Evolutionary conservation across 2,329 filamentous ascomycete genomes (phyloP), one percentile per base, ranked within the genome.

Genomic region (Talaromyces sp.): DNA sequence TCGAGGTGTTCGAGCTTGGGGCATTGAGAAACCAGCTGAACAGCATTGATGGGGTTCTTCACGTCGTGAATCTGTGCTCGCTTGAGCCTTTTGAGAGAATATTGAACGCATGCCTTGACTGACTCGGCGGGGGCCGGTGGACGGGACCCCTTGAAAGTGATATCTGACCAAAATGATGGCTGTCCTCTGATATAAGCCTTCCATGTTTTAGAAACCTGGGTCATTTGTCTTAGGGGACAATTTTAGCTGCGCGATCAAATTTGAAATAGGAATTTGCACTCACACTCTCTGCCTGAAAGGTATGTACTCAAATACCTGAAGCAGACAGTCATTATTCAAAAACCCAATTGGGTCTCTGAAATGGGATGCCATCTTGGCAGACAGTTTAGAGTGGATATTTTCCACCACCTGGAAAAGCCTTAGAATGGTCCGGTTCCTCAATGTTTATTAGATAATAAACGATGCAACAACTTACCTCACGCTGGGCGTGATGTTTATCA

Each of bases 401-500:
- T 29, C 31, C 17, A 61, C 21, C 24, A 26, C 52, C 59, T 61
- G 19, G 35, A 14, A 29, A 21, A n/a, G 9, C 14, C 13, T 59
- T 2, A 27, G 41, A n/a, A 46, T 27, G 26, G 26, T 27, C 26
- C 26, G 26, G 26, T 27, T 3, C 3, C 26, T 27, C 26, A 27
- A 27, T 46, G 11, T 13, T 46, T 46, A 8, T 24, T 43, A 21
- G 9, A 43, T 5, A 46, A 24, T 24, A 46, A 11, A 41, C 27
- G 10, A 43, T 38, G 10, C 35, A 43, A 43, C 14, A 43, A 41
- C 55, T 55, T 19, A 60, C 67, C 65, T 60, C 54, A 74, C 74
- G 62, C 65, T 66, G 58, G 9, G 69, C 62, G 58, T 79, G 73
- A 31, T 74, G 69, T n/a, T 73, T 67, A 10, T 78, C 73, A 21